Conservation (phyloP, 2,329 filamentous ascomycete genomes). For the Paecilomyces sp. region DNA sequence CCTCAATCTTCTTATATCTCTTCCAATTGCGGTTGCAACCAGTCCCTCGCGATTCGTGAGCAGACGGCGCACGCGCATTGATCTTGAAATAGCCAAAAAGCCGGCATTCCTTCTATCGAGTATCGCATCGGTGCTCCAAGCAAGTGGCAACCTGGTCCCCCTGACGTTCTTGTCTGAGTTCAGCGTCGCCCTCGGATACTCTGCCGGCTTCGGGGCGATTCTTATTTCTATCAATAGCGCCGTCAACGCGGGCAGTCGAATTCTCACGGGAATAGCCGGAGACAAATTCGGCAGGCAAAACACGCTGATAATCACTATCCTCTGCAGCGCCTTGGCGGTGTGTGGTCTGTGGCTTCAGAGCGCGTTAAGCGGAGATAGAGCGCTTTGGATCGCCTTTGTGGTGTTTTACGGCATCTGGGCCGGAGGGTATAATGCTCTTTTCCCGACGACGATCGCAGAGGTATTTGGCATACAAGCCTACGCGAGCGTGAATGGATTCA, state of each 20-base stretch:
- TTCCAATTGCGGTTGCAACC: neutral
- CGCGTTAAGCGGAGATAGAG: slow-evolving; percentile 6
- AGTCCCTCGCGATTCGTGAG: neutral
- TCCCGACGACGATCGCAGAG: slow-evolving; percentile 32
- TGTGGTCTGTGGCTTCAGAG: slow-evolving; percentile 19
- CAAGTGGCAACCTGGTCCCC: slow-evolving; percentile 32
- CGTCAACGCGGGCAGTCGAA: slow-evolving; percentile 31
- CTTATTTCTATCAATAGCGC: slow-evolving; percentile 35
- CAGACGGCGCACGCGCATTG: neutral
- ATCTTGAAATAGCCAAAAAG: slow-evolving; percentile 3
- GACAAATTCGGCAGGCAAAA: slow-evolving; percentile 34
- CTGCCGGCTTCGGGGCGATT: slow-evolving; percentile 25
- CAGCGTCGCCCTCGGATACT: slow-evolving; percentile 32
- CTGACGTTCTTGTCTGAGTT: slow-evolving; percentile 34
- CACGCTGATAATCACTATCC: slow-evolving; percentile 24
- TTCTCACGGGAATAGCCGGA: slow-evolving; percentile 30
- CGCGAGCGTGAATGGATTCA: slow-evolving; percentile 29
- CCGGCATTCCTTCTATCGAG: slow-evolving; percentile 22
- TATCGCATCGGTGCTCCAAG: slow-evolving; percentile 27
- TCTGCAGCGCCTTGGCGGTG: slow-evolving; percentile 20
- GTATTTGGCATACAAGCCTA: slow-evolving; percentile 33
- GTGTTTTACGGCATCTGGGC: slow-evolving; percentile 31
- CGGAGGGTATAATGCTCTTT: slow-evolving; percentile 32
- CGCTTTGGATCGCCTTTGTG: slow-evolving; percentile 23
- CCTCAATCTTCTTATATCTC: slow-evolving; percentile 11